Base-by-base conservation (phyloP, 2,329 filamentous ascomycete species). In the Aspergillus caelatus region DNA sequence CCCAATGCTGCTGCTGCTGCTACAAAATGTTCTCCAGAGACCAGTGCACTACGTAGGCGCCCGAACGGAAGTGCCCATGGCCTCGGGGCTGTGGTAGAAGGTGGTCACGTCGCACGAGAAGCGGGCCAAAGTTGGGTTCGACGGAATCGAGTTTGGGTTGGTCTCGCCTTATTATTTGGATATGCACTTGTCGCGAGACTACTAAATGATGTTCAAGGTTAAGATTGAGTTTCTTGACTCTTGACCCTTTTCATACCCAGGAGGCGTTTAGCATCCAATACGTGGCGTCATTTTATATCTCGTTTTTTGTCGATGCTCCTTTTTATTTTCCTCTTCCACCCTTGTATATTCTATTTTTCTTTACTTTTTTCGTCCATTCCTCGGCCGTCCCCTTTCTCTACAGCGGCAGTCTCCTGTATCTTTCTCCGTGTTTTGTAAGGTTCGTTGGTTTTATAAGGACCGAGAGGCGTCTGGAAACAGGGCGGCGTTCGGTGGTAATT, bases 151-250 rank as follows among this genome's bases (percentile, higher is more conserved):
- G 83, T 94, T 66, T 84, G 91, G 72, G 81, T 97, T 54, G 85
- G 88, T 1, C 86, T 91, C 10, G 88, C 84, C 0, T 79, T 88
- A 21, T 83, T 97, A 32, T 91, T 98, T 73, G 79, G 90, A 19
- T 98, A 97, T 78, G 93, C 96, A 12, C 79, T 97, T 57, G 83
- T 96, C 62, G 91, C 92, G 36, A 85, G 94, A 70, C 77, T 96
- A 16, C 78, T 97, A 39, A 88, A 88, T 45, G 83, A 85, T 56
- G 79, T 78, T 48, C 74, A 73, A 64, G 73, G 70, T 64, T 77
- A 66, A 75, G 53, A n/a, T 46, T 36, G 32, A 8, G 34, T 39
- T n/a, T 39, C n/a, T 39, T 16, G 32, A 55, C 21, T 54, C 26
- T 19, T 32, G 19, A 19, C n/a, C 6, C 28, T 9, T n/a, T n/a